Percentiles rank a stretch among this genome's conserved stretches.
Conservation (phyloP, 768 basidiomycete species). For the Mycena galericulata region DNA sequence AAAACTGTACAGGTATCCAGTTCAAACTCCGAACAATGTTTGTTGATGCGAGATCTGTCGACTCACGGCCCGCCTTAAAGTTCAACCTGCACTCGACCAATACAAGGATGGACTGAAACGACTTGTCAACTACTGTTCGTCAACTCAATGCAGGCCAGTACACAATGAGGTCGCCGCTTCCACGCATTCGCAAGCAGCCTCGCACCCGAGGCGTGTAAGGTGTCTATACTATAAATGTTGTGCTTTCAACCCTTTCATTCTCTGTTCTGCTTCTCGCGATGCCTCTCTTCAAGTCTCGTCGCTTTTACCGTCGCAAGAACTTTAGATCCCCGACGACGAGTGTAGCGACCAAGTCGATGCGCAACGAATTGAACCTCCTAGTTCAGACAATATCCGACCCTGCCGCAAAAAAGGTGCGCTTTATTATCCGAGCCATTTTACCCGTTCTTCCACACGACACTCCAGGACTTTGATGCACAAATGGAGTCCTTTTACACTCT, state of each 20-base stretch:
- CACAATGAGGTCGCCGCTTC: no score
- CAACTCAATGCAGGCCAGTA: no score
- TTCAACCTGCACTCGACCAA: no score
- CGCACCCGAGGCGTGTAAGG: slow-evolving; percentile 20
- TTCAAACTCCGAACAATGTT: slow-evolving; percentile 2
- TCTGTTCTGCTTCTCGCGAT: slow-evolving; percentile 39
- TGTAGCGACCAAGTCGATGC: slow-evolving; percentile 70
- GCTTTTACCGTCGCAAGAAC: slow-evolving; percentile 59
- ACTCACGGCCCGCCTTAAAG: no score
- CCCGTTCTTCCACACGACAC: slow-evolving; percentile 13
- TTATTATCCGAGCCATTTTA: neutral
- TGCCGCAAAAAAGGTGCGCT: slow-evolving; percentile 65
- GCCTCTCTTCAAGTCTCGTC: slow-evolving; percentile 52
- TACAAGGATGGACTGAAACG: no score
- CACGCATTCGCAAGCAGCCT: slow-evolving; percentile 26
- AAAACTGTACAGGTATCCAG: neutral
- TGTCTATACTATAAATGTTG: slow-evolving; percentile 18
- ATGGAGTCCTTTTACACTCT: slow-evolving; percentile 89
- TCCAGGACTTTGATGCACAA: slow-evolving; percentile 75
- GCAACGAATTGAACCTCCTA: slow-evolving; percentile 76
- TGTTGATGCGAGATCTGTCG: neutral
- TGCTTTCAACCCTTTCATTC: neutral
- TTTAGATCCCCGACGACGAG: slow-evolving; percentile 55
- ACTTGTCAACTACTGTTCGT: no score
- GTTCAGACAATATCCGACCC: slow-evolving; percentile 71